Evolutionary conservation across 2,329 filamentous ascomycete species (phyloP), one percentile per base, ranked within the genome.

Genomic region (Hymenoscyphus albidus): DNA sequence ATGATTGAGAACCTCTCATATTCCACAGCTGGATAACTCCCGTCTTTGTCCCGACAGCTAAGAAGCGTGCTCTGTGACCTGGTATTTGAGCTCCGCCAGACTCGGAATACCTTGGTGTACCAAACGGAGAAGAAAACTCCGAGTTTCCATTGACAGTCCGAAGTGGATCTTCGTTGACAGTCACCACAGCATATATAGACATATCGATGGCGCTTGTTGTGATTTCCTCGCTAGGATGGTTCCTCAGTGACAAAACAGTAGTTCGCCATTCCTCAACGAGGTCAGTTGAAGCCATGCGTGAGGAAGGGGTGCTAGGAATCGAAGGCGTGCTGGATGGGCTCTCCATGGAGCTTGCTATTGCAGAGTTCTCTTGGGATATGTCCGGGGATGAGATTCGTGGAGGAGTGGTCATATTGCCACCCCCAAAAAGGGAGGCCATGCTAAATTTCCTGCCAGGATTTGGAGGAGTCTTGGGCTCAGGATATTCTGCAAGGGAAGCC

Each of bases 21-120:
- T 99, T 90, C 93, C 93, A 99, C 0, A 96, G 77, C 7, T 95
- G 77, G 6, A 98, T 81, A n/a, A 81, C 81, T 0, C 95, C 95
- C 10, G 81, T 85, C 62, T 86, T 87, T 0, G 93, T 98, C 18
- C 95, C 95, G 58, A 93, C 79, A 18, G 91, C 92, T 44, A 98
- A 75, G 55, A 96, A 85, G 13, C 94, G 89, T 65, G 90, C 90
- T 67, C 93, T 86, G 65, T 93, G 90, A 5, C 95, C 95, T 3
- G 94, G 94, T 38, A 97, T 86, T 68, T 96, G 90, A 5, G 78
- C 73, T 27, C 78, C 70, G 5, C 75, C 74, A 18, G 70, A 42
- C 22, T 54, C 57, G n/a, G 51, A 38, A 55, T 70, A 67, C 12
- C 65, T 71, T 16, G 71, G 71, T 35, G 70, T 74, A 7, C 68